Evolutionary conservation across 176 grass and related monocot species (phyloP).

Genomic region (Aegilops sharonensis): DNA sequence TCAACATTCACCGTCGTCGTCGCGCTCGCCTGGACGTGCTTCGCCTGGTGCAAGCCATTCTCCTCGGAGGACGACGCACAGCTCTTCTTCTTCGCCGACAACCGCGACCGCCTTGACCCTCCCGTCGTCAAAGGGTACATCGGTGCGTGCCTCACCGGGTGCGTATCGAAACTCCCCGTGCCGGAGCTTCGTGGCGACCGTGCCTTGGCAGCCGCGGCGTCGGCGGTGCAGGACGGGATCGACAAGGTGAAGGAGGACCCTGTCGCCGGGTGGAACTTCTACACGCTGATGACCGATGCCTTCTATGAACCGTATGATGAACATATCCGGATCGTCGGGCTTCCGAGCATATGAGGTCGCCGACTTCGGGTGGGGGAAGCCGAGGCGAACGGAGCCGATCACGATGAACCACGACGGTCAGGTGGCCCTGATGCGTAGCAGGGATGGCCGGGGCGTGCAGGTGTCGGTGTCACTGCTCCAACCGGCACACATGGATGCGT

Average conservation of each 20-base stretch:
- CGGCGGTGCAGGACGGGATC: slow-evolving; percentile 1
- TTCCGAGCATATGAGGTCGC: slow-evolving; percentile 40
- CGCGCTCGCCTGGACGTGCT: slow-evolving; percentile 29
- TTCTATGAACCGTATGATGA: background rate
- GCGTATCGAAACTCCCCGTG: background rate
- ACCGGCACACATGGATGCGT: slow-evolving; percentile 1
- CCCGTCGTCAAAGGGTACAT: slow-evolving; percentile 25
- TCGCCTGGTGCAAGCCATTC: slow-evolving; percentile 1
- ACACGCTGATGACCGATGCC: fast-evolving
- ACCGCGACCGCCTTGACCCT: slow-evolving; percentile 26
- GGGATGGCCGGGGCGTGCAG: slow-evolving; percentile 25
- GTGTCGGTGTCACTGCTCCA: slow-evolving; percentile 7
- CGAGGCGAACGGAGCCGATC: slow-evolving; percentile 37
- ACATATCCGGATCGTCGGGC: slow-evolving; percentile 21
- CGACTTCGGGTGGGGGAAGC: slow-evolving; percentile 57
- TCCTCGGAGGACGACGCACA: slow-evolving; percentile 7
- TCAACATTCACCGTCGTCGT: slow-evolving; percentile 39
- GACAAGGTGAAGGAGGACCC: background rate
- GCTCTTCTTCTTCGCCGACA: slow-evolving; percentile 36
- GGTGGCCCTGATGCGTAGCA: slow-evolving; percentile 6
- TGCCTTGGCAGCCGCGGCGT: slow-evolving; percentile 1
- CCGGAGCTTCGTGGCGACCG: background rate
- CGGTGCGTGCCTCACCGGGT: slow-evolving; percentile 23
- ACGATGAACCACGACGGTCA: slow-evolving; percentile 46
- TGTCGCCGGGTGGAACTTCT: slow-evolving; percentile 13